Evolutionary conservation across 2,329 filamentous ascomycete genomes (phyloP), one percentile per base, ranked within the genome.

Genomic region (Cytospora schulzeri): DNA sequence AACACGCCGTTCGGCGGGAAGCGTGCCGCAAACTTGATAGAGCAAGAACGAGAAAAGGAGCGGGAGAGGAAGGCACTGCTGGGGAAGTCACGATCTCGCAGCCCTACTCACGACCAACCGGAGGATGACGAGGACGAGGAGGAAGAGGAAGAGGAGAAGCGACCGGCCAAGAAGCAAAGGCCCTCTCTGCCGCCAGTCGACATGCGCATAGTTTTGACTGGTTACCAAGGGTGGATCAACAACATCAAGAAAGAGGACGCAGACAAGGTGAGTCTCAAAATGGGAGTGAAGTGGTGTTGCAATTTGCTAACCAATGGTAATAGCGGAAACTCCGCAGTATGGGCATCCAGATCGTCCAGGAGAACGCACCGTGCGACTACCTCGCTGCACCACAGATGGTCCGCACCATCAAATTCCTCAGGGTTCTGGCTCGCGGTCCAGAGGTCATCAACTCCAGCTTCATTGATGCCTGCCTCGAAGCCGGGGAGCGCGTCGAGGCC

Each of bases 361-460:
- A 97, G 72, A 87, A 88, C 29, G 85, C 86, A 56, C 84, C 86
- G 53, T 95, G 92, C 74, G 91, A 94, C 71, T 91, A 96, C 74
- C 85, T 99, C 14, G 93, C 92, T 38, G 94, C 94, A 4, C 95
- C 94, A 0, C 85, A 88, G 51, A 87, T 98, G 67, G 86, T 97
- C 38, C 90, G 95, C 45, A 99, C 95, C 0, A 88, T 92, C 74
- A 99, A 99, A 73, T 99, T 99, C 73, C 88, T 98, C 57, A 90
- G 89, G 67, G 92, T 93, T 15, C 80, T 99, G 31, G 93, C 95
- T 22, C 88, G 87, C 65, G 93, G 91, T 0, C 92, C 93, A 0
- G 83, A 85, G 1, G 85, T 98, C 52, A 84, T 98, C 61, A 88
- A 88, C 54, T 90, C 89, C 0, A 83, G 85, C 11, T 99, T 92